Conservation (phyloP, 352 stramenopile species). For the Phytopythium cucurbitacearum region DNA sequence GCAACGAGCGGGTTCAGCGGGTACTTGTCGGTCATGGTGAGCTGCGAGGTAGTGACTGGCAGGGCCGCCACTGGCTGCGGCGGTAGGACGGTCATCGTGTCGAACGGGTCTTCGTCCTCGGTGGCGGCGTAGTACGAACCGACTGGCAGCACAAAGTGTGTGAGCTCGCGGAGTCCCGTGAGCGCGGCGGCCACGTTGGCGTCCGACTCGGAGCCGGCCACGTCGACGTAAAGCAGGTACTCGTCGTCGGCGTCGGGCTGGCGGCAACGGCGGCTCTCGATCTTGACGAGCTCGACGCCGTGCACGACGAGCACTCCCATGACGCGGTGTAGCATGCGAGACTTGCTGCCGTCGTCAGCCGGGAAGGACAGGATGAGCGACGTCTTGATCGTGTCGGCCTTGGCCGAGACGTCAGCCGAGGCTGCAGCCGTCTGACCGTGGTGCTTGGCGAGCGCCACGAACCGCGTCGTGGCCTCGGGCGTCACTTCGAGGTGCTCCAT, state of each 20-base stretch:
- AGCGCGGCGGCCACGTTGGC: conserved; percentile 65
- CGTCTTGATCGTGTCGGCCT: conserved; percentile 43
- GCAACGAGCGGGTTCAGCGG: conserved; percentile 85
- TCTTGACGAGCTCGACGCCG: conserved; percentile 65
- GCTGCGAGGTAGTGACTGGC: background rate
- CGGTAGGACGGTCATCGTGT: background rate
- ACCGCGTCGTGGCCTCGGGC: conserved; percentile 46
- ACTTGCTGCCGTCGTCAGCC: conserved; percentile 28
- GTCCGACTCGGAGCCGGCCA: conserved; percentile 56
- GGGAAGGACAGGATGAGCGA: conserved; percentile 69
- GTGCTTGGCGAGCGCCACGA: conserved; percentile 76
- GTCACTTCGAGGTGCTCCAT: conserved; percentile 41
- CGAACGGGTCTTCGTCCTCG: background rate
- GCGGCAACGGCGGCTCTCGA: conserved; percentile 64
- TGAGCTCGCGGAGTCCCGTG: conserved; percentile 65
- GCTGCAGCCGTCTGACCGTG: background rate
- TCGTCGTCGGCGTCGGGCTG: conserved; percentile 23
- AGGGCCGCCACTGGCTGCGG: background rate
- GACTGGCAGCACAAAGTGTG: conserved; percentile 79
- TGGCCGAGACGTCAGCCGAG: conserved; percentile 14
- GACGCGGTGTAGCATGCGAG: conserved; percentile 41
- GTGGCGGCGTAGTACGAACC: conserved; percentile 69
- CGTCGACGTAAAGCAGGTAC: conserved; percentile 72
- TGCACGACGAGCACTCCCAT: conserved; percentile 54
- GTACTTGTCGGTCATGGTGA: conserved; percentile 54